Percentiles rank a stretch among this genome's conserved stretches.
Conservation (phyloP, 1,284 basidiomycete genomes). For the Austroboletus niveus region DNA sequence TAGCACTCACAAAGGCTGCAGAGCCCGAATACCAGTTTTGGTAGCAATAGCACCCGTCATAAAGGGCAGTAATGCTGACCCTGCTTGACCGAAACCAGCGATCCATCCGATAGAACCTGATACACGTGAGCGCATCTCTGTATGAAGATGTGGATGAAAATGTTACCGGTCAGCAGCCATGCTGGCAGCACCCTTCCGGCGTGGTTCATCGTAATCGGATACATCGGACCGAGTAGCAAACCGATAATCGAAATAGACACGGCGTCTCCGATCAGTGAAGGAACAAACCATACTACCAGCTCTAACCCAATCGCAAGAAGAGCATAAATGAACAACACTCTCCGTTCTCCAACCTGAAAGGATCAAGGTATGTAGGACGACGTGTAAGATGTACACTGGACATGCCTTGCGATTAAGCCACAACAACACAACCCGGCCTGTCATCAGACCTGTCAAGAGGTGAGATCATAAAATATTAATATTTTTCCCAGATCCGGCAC, state of each 20-base stretch:
- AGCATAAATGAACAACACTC: conserved; percentile 31
- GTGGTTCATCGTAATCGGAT: conserved; percentile 53
- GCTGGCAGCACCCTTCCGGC: conserved; percentile 46
- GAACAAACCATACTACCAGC: conserved; percentile 58
- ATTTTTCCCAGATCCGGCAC: background rate
- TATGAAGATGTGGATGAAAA: background rate
- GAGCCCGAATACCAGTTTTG: conserved; percentile 45
- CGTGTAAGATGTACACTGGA: background rate
- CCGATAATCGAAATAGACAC: conserved; percentile 55
- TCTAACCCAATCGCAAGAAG: conserved; percentile 47
- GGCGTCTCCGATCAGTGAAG: conserved; percentile 50
- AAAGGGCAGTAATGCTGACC: conserved; percentile 55
- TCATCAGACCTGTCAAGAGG: conserved; percentile 24
- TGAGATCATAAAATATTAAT: too few relatives aligned
- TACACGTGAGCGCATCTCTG: background rate
- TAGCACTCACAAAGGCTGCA: conserved; percentile 55
- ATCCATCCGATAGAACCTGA: conserved; percentile 53
- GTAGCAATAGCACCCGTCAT: conserved; percentile 53
- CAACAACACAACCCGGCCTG: conserved; percentile 26
- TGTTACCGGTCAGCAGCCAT: conserved; percentile 47
- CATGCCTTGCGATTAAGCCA: conserved; percentile 31
- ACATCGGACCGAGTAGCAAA: conserved; percentile 52
- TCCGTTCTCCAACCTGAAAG: conserved; percentile 30
- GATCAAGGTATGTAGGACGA: background rate
- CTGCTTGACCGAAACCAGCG: conserved; percentile 49